Percentiles rank a stretch among this genome's conserved stretches.
Evolutionary conservation across 1,284 basidiomycete species (phyloP).

Genomic region (Malassezia brasiliensis): DNA sequence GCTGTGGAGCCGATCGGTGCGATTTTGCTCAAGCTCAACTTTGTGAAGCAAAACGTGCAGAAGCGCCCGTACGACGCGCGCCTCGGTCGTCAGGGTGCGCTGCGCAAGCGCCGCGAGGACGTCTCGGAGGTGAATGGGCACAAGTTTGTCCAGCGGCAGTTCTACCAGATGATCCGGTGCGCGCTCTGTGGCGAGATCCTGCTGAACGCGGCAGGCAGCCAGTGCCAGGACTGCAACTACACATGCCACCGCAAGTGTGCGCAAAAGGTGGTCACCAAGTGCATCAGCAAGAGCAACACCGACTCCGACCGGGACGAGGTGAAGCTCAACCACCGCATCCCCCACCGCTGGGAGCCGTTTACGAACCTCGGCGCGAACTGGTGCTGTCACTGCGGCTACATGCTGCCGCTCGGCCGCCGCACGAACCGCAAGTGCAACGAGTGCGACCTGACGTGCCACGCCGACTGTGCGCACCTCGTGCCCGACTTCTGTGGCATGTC

Average conservation of each 20-base stretch:
- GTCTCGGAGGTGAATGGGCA: slow-evolving; percentile 99
- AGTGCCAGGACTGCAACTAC: slow-evolving; percentile 98
- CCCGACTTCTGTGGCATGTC: slow-evolving; percentile 99
- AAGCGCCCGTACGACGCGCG: slow-evolving; percentile 79
- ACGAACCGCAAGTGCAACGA: slow-evolving; percentile 91
- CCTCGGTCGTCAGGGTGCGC: slow-evolving; percentile 91
- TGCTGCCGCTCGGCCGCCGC: slow-evolving; percentile 92
- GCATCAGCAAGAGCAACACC: slow-evolving; percentile 90
- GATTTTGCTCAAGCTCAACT: slow-evolving; percentile 51
- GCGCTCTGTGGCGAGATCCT: slow-evolving; percentile 96
- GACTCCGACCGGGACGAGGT: slow-evolving; percentile 86
- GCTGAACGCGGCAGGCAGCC: slow-evolving; percentile 91
- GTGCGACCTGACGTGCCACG: slow-evolving; percentile 92
- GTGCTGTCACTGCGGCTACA: slow-evolving; percentile 95
- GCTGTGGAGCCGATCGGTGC: slow-evolving; percentile 96
- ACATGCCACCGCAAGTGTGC: slow-evolving; percentile 95
- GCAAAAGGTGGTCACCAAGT: slow-evolving; percentile 99
- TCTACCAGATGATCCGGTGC: slow-evolving; percentile 91
- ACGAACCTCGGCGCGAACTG: slow-evolving; percentile 97
- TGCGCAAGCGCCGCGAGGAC: slow-evolving; percentile 94
- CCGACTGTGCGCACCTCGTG: slow-evolving; percentile 92
- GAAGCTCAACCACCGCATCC: slow-evolving; percentile 98
- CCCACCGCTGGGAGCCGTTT: slow-evolving; percentile 92
- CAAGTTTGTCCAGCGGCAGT: slow-evolving; percentile 92
- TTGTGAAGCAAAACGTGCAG: slow-evolving; percentile 56